Evolutionary conservation across 805 yeast genomes (phyloP).

Genomic region (Huiozyma sinensis): DNA sequence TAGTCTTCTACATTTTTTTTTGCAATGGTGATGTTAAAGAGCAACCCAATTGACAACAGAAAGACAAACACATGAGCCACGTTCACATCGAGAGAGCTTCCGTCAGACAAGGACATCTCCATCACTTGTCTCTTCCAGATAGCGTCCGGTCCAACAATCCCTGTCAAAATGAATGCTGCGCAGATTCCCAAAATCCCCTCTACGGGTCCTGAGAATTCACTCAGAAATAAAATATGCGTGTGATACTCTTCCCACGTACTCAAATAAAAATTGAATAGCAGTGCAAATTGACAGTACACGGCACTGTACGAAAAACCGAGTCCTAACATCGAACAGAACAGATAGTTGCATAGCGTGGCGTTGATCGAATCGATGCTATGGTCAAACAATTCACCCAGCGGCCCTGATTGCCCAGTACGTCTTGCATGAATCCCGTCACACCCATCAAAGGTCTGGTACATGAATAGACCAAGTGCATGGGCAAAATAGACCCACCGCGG

Average conservation of each 20-base stretch:
- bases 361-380: conserved; percentile 72
- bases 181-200: conserved; percentile 74
- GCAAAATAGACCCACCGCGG: conserved; percentile 72
- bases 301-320: conserved; percentile 59
- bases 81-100: conserved; percentile 25
- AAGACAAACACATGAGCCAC: conserved; percentile 42
- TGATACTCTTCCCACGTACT: conserved; percentile 96
- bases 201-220: conserved; percentile 85
- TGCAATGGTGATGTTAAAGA: conserved; percentile 60
- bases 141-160: conserved; percentile 53
- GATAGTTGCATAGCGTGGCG: conserved; percentile 67
- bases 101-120: conserved; percentile 7
- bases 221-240: conserved; percentile 69
- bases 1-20: conserved; percentile 45
- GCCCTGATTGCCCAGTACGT: conserved; percentile 89
- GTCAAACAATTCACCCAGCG: conserved; percentile 88
- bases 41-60: conserved; percentile 44
- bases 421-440: conserved; percentile 95
- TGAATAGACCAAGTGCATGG: conserved; percentile 72
- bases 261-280: conserved; percentile 70
- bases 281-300: conserved; percentile 57
- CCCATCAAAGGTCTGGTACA: conserved; percentile 93
- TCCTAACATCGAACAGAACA: conserved; percentile 68
- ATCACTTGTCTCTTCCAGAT: conserved; percentile 44
- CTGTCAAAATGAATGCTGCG: conserved; percentile 48